Conservation (phyloP, 1,284 basidiomycete genomes). For the Vanrija sp. region DNA sequence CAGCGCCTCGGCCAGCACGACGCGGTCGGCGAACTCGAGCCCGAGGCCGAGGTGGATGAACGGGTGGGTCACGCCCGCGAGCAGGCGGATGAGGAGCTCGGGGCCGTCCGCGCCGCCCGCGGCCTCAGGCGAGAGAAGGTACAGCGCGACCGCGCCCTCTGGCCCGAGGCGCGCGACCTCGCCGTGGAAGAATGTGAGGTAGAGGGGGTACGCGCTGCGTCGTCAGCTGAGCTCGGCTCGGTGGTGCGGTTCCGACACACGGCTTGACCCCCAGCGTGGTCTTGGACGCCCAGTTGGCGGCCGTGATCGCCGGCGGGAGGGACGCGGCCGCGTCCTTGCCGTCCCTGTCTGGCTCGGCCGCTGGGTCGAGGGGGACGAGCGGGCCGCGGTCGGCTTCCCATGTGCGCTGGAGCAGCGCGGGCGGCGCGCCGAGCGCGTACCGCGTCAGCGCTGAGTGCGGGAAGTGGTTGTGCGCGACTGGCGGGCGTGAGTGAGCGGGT, state of each 20-base stretch:
- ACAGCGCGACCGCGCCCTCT: conserved; percentile 54
- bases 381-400: conserved; percentile 28
- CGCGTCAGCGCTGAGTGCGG: conserved; percentile 53
- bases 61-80: conserved; percentile 56
- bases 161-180: conserved; percentile 53
- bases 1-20: conserved; percentile 59
- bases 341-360: conserved; percentile 28
- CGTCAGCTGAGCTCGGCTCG: neutral
- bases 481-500: neutral
- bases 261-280: conserved; percentile 57
- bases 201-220: conserved; percentile 55
- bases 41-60: conserved; percentile 66
- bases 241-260: conserved; percentile 45
- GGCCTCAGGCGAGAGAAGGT: conserved; percentile 54
- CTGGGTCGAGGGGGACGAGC: conserved; percentile 54
- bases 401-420: conserved; percentile 54
- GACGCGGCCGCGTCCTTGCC: conserved; percentile 14
- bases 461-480: conserved; percentile 60
- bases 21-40: conserved; percentile 58
- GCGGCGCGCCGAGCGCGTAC: conserved; percentile 62
- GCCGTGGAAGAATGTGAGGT: conserved; percentile 58
- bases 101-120: conserved; percentile 48
- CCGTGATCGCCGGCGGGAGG: conserved; percentile 25
- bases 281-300: conserved; percentile 54
- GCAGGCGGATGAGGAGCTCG: conserved; percentile 58